These are phyloP conservation scores for Liriodendron chinense DNA, from an alignment of 164 flowering plant genomes.

Conservation along the genomic window DNA sequence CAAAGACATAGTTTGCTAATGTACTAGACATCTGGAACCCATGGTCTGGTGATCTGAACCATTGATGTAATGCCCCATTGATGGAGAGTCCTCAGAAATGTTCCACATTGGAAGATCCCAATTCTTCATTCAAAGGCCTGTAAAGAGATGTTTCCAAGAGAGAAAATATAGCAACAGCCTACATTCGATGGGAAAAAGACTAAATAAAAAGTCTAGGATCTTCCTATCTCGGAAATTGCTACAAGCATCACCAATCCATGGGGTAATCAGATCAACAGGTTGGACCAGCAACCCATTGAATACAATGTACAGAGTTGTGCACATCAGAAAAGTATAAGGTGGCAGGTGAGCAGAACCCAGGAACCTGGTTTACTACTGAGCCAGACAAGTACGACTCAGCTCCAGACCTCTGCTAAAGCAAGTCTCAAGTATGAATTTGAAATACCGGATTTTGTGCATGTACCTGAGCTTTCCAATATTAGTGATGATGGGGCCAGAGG, in stretches of 20 bases:
- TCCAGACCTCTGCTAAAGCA: not conserved
- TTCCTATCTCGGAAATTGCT: too few relatives aligned
- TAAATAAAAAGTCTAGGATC: too few relatives aligned
- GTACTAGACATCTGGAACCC: not conserved
- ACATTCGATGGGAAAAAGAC: too few relatives aligned
- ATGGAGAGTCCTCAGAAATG: not conserved
- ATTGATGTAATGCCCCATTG: not conserved
- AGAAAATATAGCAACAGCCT: too few relatives aligned
- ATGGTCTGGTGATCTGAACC: not conserved
- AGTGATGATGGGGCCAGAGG: not conserved
- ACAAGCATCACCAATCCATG: too few relatives aligned
- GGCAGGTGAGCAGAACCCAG: not conserved
- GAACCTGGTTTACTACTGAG: not conserved
- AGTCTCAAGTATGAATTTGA: not conserved
- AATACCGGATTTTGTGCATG: not conserved
- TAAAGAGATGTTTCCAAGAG: not conserved
- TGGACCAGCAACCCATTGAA: not conserved
- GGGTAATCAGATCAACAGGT: too few relatives aligned
- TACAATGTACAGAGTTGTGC: not conserved
- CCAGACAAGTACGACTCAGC: not conserved
- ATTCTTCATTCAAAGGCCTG: not conserved
- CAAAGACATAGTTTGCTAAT: not conserved
- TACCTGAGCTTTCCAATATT: conserved; percentile 7
- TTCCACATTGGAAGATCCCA: not conserved
- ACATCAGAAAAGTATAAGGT: not conserved